These are phyloP conservation scores for Euphrasia confusa DNA, from an alignment of 257 asterid genomes.

Conservation along the genomic window DNA sequence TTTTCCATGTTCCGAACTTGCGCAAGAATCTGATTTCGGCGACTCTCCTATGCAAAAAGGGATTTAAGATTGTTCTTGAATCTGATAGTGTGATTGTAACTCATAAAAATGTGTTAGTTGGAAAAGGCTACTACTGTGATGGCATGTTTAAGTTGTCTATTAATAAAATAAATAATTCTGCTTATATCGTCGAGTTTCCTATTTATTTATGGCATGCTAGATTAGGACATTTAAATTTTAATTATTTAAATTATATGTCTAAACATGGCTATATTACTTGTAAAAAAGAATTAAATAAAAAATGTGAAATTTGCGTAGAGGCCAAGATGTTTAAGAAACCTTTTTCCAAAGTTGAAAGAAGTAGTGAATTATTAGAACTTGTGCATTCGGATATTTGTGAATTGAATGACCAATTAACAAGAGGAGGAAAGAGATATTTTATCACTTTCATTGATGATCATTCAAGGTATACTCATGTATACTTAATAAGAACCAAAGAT, in stretches of 20 bases:
- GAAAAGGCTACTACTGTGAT: conserved; percentile 5
- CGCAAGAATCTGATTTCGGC: no score
- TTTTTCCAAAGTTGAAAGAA: no score
- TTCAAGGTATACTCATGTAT: not conserved
- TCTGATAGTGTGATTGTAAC: not conserved
- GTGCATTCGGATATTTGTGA: conserved; percentile 10
- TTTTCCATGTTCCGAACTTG: no score
- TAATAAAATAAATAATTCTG: not conserved
- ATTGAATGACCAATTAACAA: not conserved
- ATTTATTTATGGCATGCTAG: not conserved
- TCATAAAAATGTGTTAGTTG: not conserved
- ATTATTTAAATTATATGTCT: not conserved
- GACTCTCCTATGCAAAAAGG: no score
- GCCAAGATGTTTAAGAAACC: not conserved
- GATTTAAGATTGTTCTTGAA: no score
- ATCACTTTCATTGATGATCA: no score
- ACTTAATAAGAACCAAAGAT: not conserved
- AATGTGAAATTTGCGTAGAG: not conserved
- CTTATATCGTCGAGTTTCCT: not conserved
- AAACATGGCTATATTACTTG: not conserved
- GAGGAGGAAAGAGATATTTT: not conserved
- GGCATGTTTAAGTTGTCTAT: conserved; percentile 4
- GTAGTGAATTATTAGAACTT: not conserved
- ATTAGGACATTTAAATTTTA: no score
- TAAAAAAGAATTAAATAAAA: not conserved